A percentile compares a stretch with the other conserved stretches of the same genome.
Conservation (phyloP, 768 basidiomycete species). For the Tylopilus intermedius region DNA sequence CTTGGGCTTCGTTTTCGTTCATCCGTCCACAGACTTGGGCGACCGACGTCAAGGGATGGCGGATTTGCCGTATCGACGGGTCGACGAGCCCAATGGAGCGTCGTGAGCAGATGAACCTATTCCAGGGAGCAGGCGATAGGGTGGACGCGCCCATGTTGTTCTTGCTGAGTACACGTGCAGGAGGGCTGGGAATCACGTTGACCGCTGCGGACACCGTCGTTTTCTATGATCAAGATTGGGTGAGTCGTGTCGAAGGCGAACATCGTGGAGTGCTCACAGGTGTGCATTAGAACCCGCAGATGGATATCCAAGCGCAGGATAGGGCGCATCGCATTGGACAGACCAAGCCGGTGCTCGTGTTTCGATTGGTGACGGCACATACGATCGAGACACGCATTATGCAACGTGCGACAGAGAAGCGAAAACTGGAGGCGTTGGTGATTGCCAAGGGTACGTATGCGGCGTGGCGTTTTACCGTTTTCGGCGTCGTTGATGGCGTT, state of each 20-base stretch:
- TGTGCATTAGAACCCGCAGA: constrained; percentile 74
- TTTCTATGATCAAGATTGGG: constrained; percentile 25
- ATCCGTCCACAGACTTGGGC: constrained; percentile 58
- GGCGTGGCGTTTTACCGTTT: neutral
- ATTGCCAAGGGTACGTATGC: constrained; percentile 69
- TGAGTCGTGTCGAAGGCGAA: neutral
- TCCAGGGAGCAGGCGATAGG: constrained; percentile 67
- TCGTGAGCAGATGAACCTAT: constrained; percentile 77
- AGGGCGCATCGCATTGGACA: constrained; percentile 96
- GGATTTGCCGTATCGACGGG: constrained; percentile 89
- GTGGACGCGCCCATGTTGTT: constrained; percentile 69
- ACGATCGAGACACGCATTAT: constrained; percentile 92
- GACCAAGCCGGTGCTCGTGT: constrained; percentile 84
- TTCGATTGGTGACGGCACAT: constrained; percentile 79
- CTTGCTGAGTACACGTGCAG: constrained; percentile 89
- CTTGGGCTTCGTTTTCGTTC: neutral
- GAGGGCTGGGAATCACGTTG: constrained; percentile 93
- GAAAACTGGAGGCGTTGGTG: constrained; percentile 89
- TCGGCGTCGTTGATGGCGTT: neutral
- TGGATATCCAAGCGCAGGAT: constrained; percentile 95
- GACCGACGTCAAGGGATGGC: constrained; percentile 73
- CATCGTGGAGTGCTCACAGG: neutral
- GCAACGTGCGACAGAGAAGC: constrained; percentile 79
- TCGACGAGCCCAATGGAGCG: constrained; percentile 74
- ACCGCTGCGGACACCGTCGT: constrained; percentile 53